phyloP scores from a whole-genome alignment of 257 asterid species.

The Ballota nigra region DNA sequence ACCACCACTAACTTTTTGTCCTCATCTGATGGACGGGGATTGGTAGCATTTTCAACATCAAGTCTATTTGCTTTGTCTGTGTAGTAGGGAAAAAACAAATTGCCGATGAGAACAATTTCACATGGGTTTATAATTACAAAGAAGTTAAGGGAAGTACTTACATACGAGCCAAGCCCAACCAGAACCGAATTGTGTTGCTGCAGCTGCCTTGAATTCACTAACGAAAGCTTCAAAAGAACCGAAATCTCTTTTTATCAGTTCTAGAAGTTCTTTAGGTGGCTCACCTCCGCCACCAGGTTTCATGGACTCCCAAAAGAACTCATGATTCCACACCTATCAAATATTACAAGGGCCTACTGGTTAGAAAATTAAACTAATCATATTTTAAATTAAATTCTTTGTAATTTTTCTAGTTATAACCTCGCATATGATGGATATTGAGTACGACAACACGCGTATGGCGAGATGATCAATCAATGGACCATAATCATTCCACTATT shows the following conservation, averaged over 20 bases:
- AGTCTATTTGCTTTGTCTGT: constrained; percentile 86
- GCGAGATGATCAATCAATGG: background rate
- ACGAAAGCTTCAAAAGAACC: constrained; percentile 83
- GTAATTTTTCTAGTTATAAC: background rate
- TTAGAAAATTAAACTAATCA: background rate
- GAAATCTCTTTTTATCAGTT: constrained; percentile 77
- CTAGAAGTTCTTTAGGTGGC: constrained; percentile 72
- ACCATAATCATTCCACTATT: background rate
- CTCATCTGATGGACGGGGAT: constrained; percentile 75
- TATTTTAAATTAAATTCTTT: background rate
- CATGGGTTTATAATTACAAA: background rate
- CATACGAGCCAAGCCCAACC: constrained; percentile 99
- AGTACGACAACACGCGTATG: background rate
- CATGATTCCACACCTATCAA: constrained; percentile 86
- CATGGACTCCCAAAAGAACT: constrained; percentile 95
- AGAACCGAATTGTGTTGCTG: constrained; percentile 88
- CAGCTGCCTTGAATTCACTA: constrained; percentile 78
- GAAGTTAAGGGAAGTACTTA: constrained; percentile 32
- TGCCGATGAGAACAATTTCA: background rate
- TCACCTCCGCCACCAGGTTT: constrained; percentile 92
- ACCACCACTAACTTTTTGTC: constrained; percentile 85
- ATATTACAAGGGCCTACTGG: background rate
- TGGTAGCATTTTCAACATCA: constrained; percentile 70
- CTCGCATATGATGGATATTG: background rate
- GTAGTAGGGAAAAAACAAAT: background rate